These are phyloP conservation scores for Pseudoscleropodium purum DNA, from an alignment of 225 moss, liverwort and hornwort genomes.

Conservation along the genomic window DNA sequence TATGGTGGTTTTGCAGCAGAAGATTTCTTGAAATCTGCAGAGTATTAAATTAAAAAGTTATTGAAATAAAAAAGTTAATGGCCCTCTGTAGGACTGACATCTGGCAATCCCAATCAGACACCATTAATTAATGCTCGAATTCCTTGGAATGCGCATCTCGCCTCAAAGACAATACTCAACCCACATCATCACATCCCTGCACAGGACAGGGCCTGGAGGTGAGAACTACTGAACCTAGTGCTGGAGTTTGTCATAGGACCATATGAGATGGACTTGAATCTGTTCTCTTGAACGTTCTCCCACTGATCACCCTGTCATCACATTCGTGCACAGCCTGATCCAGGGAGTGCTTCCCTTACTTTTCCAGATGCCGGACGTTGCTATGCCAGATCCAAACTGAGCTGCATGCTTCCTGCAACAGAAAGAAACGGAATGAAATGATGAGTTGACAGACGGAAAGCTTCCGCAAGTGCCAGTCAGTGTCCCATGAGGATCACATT, in stretches of 20 bases:
- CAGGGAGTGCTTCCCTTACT: neutral
- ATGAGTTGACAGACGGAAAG: neutral
- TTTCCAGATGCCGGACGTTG: slow-evolving; percentile 9
- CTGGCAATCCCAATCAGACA: neutral
- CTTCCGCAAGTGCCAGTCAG: neutral
- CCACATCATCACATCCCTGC: neutral
- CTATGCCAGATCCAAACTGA: slow-evolving; percentile 7
- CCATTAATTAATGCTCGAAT: neutral
- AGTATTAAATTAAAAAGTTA: neutral
- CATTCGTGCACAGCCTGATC: neutral
- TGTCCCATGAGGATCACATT: too few species aligned
- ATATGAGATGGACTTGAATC: neutral
- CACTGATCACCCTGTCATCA: neutral
- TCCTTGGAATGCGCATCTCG: neutral
- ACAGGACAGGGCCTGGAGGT: neutral
- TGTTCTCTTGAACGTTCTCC: neutral
- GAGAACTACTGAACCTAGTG: neutral
- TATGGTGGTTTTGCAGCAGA: neutral
- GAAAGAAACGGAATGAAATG: neutral
- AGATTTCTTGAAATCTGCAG: neutral
- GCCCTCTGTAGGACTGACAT: neutral
- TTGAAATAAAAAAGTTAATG: neutral
- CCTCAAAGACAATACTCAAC: neutral
- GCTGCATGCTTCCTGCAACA: neutral
- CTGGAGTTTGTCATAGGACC: neutral